Evolutionary conservation across 495 filamentous ascomycete species (phyloP).

Genomic region (Neurospora discreta): DNA sequence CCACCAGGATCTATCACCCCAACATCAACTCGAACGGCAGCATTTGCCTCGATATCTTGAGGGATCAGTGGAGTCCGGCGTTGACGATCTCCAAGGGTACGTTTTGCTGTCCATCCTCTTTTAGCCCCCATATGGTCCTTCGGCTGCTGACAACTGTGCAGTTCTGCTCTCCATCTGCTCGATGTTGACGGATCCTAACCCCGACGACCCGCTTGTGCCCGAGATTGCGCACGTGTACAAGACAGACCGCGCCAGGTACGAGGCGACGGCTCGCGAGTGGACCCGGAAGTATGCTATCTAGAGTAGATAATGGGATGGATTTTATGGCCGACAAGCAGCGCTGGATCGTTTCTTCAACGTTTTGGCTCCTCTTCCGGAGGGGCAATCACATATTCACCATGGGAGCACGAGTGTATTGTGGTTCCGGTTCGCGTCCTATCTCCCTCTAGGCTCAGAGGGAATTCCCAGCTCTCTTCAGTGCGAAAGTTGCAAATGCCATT

Average conservation of each 20-base stretch:
- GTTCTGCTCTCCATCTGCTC: constrained; percentile 98
- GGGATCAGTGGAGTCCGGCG: constrained; percentile 98
- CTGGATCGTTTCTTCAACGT: constrained; percentile 3
- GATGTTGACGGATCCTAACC: constrained; percentile 99
- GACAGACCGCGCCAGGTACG: constrained; percentile 90
- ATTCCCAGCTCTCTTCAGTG: neutral
- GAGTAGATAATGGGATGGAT: neutral
- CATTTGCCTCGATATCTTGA: constrained; percentile 95
- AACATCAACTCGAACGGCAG: constrained; percentile 99
- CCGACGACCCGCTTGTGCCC: constrained; percentile 93
- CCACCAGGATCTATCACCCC: constrained; percentile 97
- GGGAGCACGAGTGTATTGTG: neutral
- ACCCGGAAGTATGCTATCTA: constrained; percentile 96
- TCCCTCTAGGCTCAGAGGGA: neutral
- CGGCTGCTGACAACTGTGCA: constrained; percentile 21
- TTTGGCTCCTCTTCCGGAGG: neutral
- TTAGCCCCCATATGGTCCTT: neutral
- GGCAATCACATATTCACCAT: neutral
- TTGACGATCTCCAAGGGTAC: constrained; percentile 97
- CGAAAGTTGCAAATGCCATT: neutral
- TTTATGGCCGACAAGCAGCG: constrained; percentile 1
- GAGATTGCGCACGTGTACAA: constrained; percentile 99
- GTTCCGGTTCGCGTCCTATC: neutral
- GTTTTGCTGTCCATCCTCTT: constrained; percentile 2
- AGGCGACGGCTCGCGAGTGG: constrained; percentile 95